These are phyloP conservation scores for Euphorbia celastroides DNA, from an alignment of 441 rosid genomes.

Conservation along the genomic window DNA sequence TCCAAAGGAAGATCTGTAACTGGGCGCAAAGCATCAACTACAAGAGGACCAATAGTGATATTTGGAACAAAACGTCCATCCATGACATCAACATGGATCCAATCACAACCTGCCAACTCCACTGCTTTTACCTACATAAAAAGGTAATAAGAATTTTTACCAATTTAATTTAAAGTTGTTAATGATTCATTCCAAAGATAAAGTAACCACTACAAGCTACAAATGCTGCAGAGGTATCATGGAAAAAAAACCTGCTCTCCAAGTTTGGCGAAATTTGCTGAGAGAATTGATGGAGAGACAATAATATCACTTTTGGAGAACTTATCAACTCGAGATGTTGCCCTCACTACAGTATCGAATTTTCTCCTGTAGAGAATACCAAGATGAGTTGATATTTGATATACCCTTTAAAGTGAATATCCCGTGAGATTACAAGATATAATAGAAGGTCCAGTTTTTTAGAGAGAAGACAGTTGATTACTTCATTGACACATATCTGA, in stretches of 20 bases:
- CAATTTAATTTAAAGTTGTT: background rate
- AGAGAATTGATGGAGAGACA: slow-evolving; percentile 89
- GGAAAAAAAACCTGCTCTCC: slow-evolving; percentile 68
- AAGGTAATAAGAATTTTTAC: no score
- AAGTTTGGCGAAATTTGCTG: slow-evolving; percentile 84
- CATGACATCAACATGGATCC: slow-evolving; percentile 99
- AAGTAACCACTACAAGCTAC: background rate
- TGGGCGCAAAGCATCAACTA: slow-evolving; percentile 94
- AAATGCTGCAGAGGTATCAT: background rate
- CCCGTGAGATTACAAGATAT: background rate
- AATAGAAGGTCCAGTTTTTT: background rate
- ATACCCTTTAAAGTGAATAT: slow-evolving; percentile 8
- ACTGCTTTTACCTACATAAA: slow-evolving; percentile 81
- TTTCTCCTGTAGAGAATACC: slow-evolving; percentile 45
- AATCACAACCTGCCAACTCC: slow-evolving; percentile 96
- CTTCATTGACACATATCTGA: background rate
- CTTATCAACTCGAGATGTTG: slow-evolving; percentile 77
- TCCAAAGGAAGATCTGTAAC: slow-evolving; percentile 95
- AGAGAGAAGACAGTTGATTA: background rate
- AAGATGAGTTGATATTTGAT: slow-evolving; percentile 11
- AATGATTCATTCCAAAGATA: background rate
- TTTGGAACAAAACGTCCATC: slow-evolving; percentile 98
- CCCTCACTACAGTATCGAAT: slow-evolving; percentile 50
- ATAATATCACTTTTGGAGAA: slow-evolving; percentile 83
- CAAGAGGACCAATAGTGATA: slow-evolving; percentile 95